Percentiles rank a stretch among this genome's conserved stretches.
These are phyloP conservation scores for Termitomyces sp. DNA, from an alignment of 768 basidiomycete genomes.

Conservation along the genomic window DNA sequence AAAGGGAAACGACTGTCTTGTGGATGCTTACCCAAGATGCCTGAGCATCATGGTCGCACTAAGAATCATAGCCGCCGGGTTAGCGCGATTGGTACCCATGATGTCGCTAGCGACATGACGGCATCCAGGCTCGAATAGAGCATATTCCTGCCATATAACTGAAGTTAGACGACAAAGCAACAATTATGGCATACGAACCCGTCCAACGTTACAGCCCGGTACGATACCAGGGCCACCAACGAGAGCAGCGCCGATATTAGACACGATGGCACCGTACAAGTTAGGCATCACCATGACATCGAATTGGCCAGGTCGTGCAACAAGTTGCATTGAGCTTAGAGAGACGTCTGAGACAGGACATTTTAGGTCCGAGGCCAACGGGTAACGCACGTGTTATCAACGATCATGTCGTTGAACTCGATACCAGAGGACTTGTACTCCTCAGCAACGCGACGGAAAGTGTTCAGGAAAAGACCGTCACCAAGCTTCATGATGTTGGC, in stretches of 20 bases:
- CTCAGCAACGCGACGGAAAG: constrained; percentile 93
- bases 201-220: constrained; percentile 96
- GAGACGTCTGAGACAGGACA: constrained; percentile 1
- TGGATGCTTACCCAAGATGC: constrained; percentile 73
- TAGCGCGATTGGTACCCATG: constrained; percentile 94
- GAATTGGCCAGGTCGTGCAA: constrained; percentile 92
- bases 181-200: constrained; percentile 39
- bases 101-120: constrained; percentile 93
- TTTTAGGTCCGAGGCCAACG: neutral
- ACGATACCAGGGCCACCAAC: constrained; percentile 98
- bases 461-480: constrained; percentile 98
- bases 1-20: neutral
- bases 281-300: constrained; percentile 99
- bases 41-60: constrained; percentile 97
- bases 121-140: constrained; percentile 98
- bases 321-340: constrained; percentile 94
- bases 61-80: constrained; percentile 96
- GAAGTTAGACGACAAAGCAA: constrained; percentile 3
- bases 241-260: constrained; percentile 97
- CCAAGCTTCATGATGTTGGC: constrained; percentile 99
- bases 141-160: constrained; percentile 65
- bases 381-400: constrained; percentile 84
- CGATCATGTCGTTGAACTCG: constrained; percentile 95
- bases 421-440: constrained; percentile 94
- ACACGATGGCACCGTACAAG: constrained; percentile 93